Evolutionary conservation across 2,329 filamentous ascomycete genomes (phyloP).

Genomic region (Ilyonectria sp.): DNA sequence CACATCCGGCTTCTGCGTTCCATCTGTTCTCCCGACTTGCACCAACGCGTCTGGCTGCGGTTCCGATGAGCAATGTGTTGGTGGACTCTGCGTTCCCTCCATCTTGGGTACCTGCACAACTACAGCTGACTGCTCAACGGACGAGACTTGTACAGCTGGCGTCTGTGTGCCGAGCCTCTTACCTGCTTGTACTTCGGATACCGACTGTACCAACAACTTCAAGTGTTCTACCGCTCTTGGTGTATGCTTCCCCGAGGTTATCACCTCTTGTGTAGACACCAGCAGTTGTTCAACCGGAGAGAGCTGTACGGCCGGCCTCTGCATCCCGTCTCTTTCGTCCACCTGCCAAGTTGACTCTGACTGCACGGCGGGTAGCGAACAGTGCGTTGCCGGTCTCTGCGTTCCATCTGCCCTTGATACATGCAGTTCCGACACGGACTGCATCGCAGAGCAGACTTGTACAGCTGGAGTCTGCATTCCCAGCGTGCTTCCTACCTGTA

Average conservation of each 20-base stretch:
- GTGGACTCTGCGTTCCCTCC: slow-evolving; percentile 13
- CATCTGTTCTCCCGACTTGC: background rate
- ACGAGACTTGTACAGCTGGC: background rate
- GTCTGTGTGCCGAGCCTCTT: background rate
- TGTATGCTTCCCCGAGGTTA: background rate
- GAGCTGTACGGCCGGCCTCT: background rate
- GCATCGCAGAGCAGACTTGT: background rate
- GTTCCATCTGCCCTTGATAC: background rate
- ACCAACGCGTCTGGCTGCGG: background rate
- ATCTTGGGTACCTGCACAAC: background rate
- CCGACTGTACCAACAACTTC: background rate
- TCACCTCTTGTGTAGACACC: background rate
- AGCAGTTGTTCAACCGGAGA: slow-evolving; percentile 5
- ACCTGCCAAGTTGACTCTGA: slow-evolving; percentile 8
- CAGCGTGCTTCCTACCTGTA: background rate
- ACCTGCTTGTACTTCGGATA: background rate
- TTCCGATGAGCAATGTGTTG: background rate
- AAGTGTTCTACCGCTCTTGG: background rate
- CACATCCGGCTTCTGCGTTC: slow-evolving; percentile 1
- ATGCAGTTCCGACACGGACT: background rate
- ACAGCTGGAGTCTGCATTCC: background rate
- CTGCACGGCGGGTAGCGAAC: background rate
- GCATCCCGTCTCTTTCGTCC: background rate
- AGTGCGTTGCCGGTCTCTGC: slow-evolving; percentile 3
- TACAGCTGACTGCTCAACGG: background rate